phyloP scores from a whole-genome alignment of 345 rosid genomes.

The Theobroma cacao region DNA sequence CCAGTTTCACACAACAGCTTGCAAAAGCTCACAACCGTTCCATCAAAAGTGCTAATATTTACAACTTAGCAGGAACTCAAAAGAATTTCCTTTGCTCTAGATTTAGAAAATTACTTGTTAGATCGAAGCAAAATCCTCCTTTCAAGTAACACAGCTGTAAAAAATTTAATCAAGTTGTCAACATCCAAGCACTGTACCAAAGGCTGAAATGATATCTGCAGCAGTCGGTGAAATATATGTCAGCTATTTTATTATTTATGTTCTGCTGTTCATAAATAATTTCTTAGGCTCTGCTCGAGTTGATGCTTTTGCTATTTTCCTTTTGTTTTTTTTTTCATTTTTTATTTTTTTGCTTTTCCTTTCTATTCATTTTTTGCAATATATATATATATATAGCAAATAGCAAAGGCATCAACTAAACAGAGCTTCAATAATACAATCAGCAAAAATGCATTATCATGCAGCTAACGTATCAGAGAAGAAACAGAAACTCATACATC shows the following conservation, averaged over 20 bases:
- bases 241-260: not conserved
- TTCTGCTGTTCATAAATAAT: not conserved
- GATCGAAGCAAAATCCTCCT: constrained; percentile 94
- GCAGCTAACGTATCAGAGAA: constrained; percentile 7
- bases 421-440: too few species aligned
- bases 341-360: too few species aligned
- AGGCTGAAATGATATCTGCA: constrained; percentile 98
- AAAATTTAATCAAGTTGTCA: constrained; percentile 85
- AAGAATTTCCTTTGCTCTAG: constrained; percentile 5
- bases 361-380: too few species aligned
- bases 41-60: not conserved
- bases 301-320: too few species aligned
- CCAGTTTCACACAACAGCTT: not conserved
- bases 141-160: constrained; percentile 89
- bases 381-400: too few species aligned
- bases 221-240: constrained; percentile 19
- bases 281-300: too few species aligned
- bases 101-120: constrained; percentile 60
- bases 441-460: constrained; percentile 7
- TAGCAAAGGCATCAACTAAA: too few species aligned
- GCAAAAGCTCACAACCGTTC: not conserved
- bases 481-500: constrained; percentile 56
- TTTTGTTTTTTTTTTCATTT: too few species aligned
- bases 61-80: not conserved
- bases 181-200: constrained; percentile 94